These are phyloP conservation scores for Fusarium succisae DNA, from an alignment of 2,329 filamentous ascomycete genomes.

Conservation along the genomic window DNA sequence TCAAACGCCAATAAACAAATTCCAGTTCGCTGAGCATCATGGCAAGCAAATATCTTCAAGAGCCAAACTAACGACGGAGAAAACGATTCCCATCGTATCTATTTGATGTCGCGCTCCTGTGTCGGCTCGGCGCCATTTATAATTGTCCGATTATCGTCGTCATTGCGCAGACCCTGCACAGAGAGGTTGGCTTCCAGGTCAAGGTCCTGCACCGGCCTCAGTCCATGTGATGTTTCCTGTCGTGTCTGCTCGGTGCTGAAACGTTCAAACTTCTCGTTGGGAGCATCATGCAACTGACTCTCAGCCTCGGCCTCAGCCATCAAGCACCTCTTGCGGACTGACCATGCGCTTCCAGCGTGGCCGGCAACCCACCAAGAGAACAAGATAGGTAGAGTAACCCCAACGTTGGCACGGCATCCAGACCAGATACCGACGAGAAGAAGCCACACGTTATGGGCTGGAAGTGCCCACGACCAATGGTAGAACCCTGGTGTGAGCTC, in stretches of 20 bases:
- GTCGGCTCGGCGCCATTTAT: neutral
- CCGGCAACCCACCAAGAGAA: constrained; percentile 23
- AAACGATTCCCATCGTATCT: no score
- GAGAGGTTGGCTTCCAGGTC: neutral
- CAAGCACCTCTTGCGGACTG: constrained; percentile 23
- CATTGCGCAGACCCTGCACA: neutral
- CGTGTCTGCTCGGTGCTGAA: neutral
- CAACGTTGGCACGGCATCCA: neutral
- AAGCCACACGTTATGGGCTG: constrained; percentile 14
- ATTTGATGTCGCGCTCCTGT: neutral
- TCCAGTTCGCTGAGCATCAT: neutral
- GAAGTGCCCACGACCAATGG: constrained; percentile 16
- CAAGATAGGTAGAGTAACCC: constrained; percentile 8
- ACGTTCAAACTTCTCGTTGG: neutral
- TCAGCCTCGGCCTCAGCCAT: constrained; percentile 4
- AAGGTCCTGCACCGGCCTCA: neutral
- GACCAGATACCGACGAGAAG: constrained; percentile 24
- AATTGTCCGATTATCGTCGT: neutral
- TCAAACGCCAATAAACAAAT: neutral
- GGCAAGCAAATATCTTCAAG: neutral
- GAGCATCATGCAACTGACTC: neutral
- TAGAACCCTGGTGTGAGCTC: constrained; percentile 25
- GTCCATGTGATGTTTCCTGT: neutral
- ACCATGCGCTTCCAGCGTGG: constrained; percentile 17
- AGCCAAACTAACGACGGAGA: no score